A percentile compares a stretch with the other conserved stretches of the same genome.
phyloP scores from a whole-genome alignment of 2,329 filamentous ascomycete species.

The Colletotrichum paranaense region DNA sequence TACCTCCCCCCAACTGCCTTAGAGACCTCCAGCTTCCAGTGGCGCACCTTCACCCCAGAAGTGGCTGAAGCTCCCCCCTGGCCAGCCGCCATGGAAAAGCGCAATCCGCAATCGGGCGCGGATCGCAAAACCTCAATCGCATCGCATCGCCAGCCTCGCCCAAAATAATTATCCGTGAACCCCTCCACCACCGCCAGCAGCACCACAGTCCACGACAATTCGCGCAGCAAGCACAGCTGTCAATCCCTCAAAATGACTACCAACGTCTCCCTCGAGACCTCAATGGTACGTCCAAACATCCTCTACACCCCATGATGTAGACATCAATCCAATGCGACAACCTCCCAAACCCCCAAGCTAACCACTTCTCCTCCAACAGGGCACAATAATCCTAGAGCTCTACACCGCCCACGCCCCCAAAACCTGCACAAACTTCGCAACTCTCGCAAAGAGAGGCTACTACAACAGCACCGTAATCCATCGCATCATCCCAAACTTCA shows the following conservation, averaged over 20 bases:
- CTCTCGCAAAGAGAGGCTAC: constrained; percentile 84
- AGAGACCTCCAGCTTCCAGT: constrained; percentile 8
- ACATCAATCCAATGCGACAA: background rate
- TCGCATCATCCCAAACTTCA: constrained; percentile 95
- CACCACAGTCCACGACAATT: background rate
- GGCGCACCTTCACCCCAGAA: background rate
- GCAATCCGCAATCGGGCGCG: background rate
- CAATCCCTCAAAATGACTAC: constrained; percentile 71
- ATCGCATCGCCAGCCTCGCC: constrained; percentile 25
- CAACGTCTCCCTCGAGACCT: constrained; percentile 84
- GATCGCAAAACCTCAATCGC: constrained; percentile 16
- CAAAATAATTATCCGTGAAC: constrained; percentile 10
- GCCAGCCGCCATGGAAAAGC: too few species aligned
- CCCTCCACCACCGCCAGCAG: constrained; percentile 1
- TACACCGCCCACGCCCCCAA: constrained; percentile 90
- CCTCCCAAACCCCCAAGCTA: background rate
- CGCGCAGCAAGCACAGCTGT: background rate
- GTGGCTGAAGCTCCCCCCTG: constrained; percentile 24
- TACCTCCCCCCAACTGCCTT: background rate
- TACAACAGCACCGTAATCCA: constrained; percentile 91
- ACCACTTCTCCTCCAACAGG: constrained; percentile 60
- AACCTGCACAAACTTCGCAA: constrained; percentile 88
- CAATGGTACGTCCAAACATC: constrained; percentile 64
- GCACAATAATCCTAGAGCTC: constrained; percentile 86
- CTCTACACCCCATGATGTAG: too few species aligned